These are phyloP conservation scores for Discostella stelligera DNA, from an alignment of 352 stramenopile species.

Conservation along the genomic window DNA sequence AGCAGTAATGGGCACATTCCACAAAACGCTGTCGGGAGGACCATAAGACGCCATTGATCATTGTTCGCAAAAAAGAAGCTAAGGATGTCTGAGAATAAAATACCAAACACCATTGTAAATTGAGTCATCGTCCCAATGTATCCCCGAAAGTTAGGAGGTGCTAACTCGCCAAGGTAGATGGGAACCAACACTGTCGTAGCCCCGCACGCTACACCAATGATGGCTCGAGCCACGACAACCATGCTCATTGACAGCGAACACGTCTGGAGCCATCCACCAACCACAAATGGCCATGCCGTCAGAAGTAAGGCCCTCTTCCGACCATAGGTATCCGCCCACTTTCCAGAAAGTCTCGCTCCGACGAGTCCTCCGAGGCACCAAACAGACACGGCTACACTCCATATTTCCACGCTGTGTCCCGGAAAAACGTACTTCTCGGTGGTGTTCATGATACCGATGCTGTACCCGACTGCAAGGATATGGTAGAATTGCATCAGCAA, in stretches of 20 bases:
- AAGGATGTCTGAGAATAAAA: constrained; percentile 82
- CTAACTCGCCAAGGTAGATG: constrained; percentile 85
- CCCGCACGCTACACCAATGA: constrained; percentile 84
- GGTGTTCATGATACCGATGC: constrained; percentile 85
- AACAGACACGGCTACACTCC: constrained; percentile 80
- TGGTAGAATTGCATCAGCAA: neutral
- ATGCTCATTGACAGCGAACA: constrained; percentile 74
- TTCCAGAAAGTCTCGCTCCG: constrained; percentile 39
- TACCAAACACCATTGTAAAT: constrained; percentile 84
- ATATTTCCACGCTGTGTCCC: constrained; percentile 73
- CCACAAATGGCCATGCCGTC: constrained; percentile 76
- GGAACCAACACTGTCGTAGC: constrained; percentile 83
- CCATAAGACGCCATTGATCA: constrained; percentile 76
- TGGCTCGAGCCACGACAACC: constrained; percentile 76
- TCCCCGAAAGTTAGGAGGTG: constrained; percentile 82
- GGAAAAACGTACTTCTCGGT: constrained; percentile 81
- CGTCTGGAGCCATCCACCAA: constrained; percentile 76
- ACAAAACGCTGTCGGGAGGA: constrained; percentile 74
- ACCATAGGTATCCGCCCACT: constrained; percentile 76
- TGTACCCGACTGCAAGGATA: constrained; percentile 76
- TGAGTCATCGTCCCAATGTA: constrained; percentile 85
- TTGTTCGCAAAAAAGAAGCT: constrained; percentile 79
- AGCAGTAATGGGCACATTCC: constrained; percentile 44
- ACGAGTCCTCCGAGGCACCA: constrained; percentile 83
- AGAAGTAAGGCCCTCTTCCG: constrained; percentile 76